Base-by-base conservation (phyloP, 2,329 filamentous ascomycete genomes). In the Talaromyces sp. region DNA sequence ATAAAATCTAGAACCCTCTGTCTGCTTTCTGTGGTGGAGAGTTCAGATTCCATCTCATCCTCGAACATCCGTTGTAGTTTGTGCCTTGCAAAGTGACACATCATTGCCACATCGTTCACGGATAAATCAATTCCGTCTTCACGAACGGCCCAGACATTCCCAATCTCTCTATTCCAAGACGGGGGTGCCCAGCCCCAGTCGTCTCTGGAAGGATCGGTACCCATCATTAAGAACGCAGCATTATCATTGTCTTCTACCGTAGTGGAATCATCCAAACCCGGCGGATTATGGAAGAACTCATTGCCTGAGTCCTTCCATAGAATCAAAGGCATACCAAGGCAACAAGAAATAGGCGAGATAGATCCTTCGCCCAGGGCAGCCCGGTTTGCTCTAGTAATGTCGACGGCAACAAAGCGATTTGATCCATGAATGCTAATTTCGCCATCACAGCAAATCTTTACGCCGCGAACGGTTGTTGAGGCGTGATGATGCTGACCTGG, bases 151-250 rank as follows among this genome's bases (percentile, higher is more conserved):
- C 31, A 52, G 7, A 54, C 60, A 37, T 31, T 35, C 14, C 45
- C 27, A n/a, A 62, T 37, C 5, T 54, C 24, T 19, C 22, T 22
- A 22, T 67, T 60, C 66, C 66, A 67, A 33, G 65, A 58, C 3
- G 13, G 8, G 50, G 22, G 62, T 14, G 45, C 65, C 65, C 62
- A 65, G 50, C 62, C 65, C 65, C 65, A 67, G 19, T 33, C 10
- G 10, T 13, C 2, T 1, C 35, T 37, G 8, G 62, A 50, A 62
- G 58, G 57, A 27, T 67, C 31, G 31, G 58, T 62, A 11, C 33
- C n/a, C 63, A 60, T 52, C 65, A 67, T 65, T 27, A 67, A 39
- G 22, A 59, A 67, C 48, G 60, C 27, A 27, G 27, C 27, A 27
- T 27, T 27, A 4, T 27, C 27, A 27, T 27, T 27, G 27, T 27